These are phyloP conservation scores for Pistacia vera DNA, from an alignment of 345 rosid genomes.

Conservation along the genomic window DNA sequence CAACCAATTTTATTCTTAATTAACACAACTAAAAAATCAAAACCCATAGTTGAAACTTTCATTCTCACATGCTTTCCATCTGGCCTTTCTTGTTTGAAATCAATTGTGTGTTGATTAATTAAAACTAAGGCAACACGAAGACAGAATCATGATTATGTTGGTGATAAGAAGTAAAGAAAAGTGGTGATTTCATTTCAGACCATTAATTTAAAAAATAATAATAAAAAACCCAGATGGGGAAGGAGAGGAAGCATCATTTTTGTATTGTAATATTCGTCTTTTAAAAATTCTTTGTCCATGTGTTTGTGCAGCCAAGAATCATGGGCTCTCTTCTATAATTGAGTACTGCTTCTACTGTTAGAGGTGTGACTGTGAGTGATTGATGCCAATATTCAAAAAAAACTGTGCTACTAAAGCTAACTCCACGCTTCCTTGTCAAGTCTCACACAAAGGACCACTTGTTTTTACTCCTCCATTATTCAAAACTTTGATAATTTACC, in stretches of 20 bases:
- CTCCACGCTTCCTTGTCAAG: conserved; percentile 32
- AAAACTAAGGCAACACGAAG: conserved; percentile 20
- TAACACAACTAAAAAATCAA: conserved; percentile 22
- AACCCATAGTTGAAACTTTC: conserved; percentile 18
- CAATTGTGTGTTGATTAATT: conserved; percentile 23
- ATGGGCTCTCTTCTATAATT: conserved; percentile 47
- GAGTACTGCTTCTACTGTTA: conserved; percentile 25
- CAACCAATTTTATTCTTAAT: conserved; percentile 21
- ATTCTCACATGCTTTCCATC: conserved; percentile 39
- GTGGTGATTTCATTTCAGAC: conserved; percentile 27
- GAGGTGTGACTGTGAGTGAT: conserved; percentile 44
- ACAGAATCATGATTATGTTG: conserved; percentile 34
- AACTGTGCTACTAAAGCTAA: conserved; percentile 24
- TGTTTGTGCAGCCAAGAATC: conserved; percentile 43
- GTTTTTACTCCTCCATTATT: conserved; percentile 9
- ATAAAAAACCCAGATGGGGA: conserved; percentile 17
- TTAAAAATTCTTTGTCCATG: conserved; percentile 18
- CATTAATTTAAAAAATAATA: neutral
- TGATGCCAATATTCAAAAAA: conserved; percentile 35
- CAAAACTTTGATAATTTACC: conserved; percentile 13
- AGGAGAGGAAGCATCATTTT: conserved; percentile 43
- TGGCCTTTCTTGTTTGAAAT: conserved; percentile 31
- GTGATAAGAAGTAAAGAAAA: conserved; percentile 23
- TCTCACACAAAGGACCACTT: conserved; percentile 28
- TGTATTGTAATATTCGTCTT: conserved; percentile 21